Evolutionary conservation across 345 rosid species (phyloP).

Genomic region (Sonneratia caseolaris): DNA sequence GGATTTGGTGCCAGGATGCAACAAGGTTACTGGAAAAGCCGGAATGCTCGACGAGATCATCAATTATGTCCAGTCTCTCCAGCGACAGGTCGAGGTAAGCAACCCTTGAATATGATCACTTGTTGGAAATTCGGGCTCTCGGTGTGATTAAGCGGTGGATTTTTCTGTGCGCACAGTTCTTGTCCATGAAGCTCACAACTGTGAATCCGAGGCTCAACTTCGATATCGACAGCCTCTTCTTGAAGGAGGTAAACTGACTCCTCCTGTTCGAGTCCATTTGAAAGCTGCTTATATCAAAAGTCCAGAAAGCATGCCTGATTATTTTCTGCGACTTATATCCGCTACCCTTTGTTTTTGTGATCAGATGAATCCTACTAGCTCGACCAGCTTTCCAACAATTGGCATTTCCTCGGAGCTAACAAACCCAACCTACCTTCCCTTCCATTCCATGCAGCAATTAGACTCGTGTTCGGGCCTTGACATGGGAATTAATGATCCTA

Average conservation of each 20-base stretch:
- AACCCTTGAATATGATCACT: neutral
- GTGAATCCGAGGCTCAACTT: slow-evolving; percentile 52
- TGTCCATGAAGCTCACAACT: slow-evolving; percentile 63
- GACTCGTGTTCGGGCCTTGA: slow-evolving; percentile 41
- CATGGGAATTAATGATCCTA: slow-evolving; percentile 30
- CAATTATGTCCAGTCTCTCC: slow-evolving; percentile 75
- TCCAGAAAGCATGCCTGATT: neutral
- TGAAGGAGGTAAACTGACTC: slow-evolving; percentile 36
- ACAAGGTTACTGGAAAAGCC: slow-evolving; percentile 63
- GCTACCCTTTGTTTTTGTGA: neutral
- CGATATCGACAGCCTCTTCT: slow-evolving; percentile 36
- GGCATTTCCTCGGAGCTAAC: slow-evolving; percentile 42
- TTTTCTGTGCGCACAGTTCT: slow-evolving; percentile 30
- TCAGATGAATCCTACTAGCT: slow-evolving; percentile 31
- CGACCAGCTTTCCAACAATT: slow-evolving; percentile 26
- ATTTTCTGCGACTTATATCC: neutral
- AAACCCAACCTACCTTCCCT: slow-evolving; percentile 39
- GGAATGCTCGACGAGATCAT: slow-evolving; percentile 87
- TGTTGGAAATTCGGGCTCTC: neutral
- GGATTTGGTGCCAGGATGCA: slow-evolving; percentile 71
- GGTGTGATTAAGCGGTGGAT: neutral
- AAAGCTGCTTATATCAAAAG: neutral
- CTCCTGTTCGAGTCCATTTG: neutral
- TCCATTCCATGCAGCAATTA: slow-evolving; percentile 40
- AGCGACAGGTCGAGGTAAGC: slow-evolving; percentile 62